phyloP scores from a whole-genome alignment of 2,329 filamentous ascomycete genomes.

The Verticillium isaacii region DNA sequence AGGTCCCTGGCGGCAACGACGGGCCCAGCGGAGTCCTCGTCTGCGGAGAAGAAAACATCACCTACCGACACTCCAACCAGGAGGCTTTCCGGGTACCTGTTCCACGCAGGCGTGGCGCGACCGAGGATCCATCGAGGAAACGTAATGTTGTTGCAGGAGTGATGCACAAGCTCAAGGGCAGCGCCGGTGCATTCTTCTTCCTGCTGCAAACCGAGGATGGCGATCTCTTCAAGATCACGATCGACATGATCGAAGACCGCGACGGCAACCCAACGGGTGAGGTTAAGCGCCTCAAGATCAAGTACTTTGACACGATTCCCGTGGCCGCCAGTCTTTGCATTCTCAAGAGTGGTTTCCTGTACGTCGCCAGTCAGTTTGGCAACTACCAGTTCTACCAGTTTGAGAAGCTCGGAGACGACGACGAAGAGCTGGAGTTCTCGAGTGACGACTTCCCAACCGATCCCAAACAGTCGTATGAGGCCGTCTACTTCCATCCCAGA shows the following conservation, averaged over 20 bases:
- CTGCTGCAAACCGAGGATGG: conserved; percentile 93
- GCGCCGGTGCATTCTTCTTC: conserved; percentile 88
- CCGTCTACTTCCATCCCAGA: conserved; percentile 81
- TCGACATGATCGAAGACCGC: conserved; percentile 83
- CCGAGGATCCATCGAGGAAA: conserved; percentile 89
- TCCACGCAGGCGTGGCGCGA: conserved; percentile 78
- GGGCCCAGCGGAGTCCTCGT: conserved; percentile 93
- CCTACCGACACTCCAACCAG: conserved; percentile 95
- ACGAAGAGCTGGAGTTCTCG: conserved; percentile 79
- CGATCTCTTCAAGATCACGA: conserved; percentile 94
- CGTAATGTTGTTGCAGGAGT: conserved; percentile 83
- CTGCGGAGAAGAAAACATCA: conserved; percentile 90
- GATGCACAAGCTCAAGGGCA: conserved; percentile 92
- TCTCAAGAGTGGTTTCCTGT: conserved; percentile 91
- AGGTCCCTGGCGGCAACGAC: conserved; percentile 89
- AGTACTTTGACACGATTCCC: conserved; percentile 96
- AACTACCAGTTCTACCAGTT: conserved; percentile 97
- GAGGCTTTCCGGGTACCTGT: conserved; percentile 85
- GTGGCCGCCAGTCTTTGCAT: conserved; percentile 85
- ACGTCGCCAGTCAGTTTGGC: conserved; percentile 85
- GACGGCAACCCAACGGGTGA: conserved; percentile 75
- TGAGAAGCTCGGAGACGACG: conserved; percentile 92
- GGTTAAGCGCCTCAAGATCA: conserved; percentile 81
- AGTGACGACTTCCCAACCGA: conserved; percentile 82
- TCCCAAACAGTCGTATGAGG: conserved; percentile 63